Conservation (phyloP, 139 green algal species). For the Chlorella vulgaris region DNA sequence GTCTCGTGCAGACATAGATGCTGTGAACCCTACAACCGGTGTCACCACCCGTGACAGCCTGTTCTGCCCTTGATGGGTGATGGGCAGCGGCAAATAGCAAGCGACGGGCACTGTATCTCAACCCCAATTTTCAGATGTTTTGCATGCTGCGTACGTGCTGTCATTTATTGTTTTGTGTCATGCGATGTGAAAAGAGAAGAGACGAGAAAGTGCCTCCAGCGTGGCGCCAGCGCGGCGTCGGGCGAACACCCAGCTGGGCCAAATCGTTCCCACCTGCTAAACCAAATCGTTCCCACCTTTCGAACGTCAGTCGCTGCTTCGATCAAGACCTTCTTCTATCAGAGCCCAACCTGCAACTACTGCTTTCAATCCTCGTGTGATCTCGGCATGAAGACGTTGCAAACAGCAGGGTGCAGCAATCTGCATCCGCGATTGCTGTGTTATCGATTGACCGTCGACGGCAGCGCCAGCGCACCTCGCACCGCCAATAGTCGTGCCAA, state of each 20-base stretch:
- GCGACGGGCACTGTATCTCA: background rate
- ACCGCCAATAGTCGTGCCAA: no score
- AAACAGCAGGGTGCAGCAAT: no score
- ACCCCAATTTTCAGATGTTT: background rate
- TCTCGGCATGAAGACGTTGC: no score
- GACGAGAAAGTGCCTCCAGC: background rate
- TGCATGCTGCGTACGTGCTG: background rate
- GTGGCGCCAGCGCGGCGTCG: no score
- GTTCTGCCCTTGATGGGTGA: conserved; percentile 55
- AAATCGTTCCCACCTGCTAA: no score
- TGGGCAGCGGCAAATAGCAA: background rate
- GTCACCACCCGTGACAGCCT: conserved; percentile 79
- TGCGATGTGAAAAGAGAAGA: background rate
- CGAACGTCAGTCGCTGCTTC: no score
- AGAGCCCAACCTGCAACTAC: no score
- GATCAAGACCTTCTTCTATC: no score
- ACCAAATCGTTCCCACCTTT: no score
- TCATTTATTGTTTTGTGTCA: background rate
- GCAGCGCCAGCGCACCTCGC: background rate
- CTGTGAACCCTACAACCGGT: conserved; percentile 81
- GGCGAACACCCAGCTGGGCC: background rate
- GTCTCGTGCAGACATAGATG: conserved; percentile 32
- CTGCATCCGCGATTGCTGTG: no score
- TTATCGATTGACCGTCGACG: no score
- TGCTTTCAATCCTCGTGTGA: no score